Conservation (phyloP, 1,284 basidiomycete species). For the Inonotus obliquus region DNA sequence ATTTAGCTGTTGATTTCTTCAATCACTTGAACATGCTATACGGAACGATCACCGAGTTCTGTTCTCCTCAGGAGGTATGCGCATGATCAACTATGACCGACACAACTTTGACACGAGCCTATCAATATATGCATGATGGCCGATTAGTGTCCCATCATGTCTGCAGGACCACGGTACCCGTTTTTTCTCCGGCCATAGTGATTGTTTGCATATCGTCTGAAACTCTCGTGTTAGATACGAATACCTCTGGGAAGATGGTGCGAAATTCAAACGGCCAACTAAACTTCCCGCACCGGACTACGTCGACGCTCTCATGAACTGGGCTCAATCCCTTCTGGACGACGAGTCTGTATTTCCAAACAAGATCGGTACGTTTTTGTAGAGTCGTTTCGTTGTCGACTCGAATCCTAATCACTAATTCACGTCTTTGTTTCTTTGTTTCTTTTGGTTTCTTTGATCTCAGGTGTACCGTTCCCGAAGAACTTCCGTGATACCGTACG, state of each 20-base stretch:
- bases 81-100: neutral
- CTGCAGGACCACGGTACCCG: slow-evolving; percentile 88
- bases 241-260: slow-evolving; percentile 98
- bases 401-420: too few species aligned
- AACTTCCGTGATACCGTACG: slow-evolving; percentile 90
- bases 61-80: slow-evolving; percentile 83
- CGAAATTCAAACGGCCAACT: slow-evolving; percentile 88
- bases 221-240: slow-evolving; percentile 63
- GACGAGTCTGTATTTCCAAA: slow-evolving; percentile 94
- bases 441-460: neutral
- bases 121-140: slow-evolving; percentile 5
- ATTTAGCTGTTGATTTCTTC: slow-evolving; percentile 90
- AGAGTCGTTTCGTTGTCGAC: too few species aligned
- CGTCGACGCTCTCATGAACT: slow-evolving; percentile 98
- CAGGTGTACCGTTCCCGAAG: slow-evolving; percentile 89
- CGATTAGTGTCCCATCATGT: slow-evolving; percentile 93
- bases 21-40: slow-evolving; percentile 97
- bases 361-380: slow-evolving; percentile 72
- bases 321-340: slow-evolving; percentile 92
- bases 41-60: slow-evolving; percentile 94
- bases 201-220: neutral
- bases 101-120: slow-evolving; percentile 2
- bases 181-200: too few species aligned
- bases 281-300: slow-evolving; percentile 95
- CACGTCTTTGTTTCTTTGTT: too few species aligned